Percentiles rank a stretch among this genome's conserved stretches.
Conservation (phyloP, 2,329 filamentous ascomycete species). For the Sarocladiaceae sp. region DNA sequence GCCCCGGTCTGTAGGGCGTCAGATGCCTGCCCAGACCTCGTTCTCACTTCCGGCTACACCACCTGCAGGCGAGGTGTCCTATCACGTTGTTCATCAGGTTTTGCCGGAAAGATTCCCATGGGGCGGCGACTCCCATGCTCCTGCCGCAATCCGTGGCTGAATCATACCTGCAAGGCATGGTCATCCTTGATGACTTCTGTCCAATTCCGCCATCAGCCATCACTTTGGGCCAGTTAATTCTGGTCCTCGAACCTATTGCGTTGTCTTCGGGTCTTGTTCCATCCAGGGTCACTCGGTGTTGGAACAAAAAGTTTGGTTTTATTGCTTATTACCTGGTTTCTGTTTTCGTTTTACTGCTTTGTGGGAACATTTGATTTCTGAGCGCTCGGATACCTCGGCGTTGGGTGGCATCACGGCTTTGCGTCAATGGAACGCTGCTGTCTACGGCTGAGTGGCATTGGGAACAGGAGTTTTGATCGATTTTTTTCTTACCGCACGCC, state of each 20-base stretch:
- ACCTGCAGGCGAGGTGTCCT: slow-evolving; percentile 42
- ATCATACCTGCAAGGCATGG: neutral
- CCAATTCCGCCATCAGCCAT: too few species aligned
- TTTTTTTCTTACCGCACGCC: neutral
- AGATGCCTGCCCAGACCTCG: slow-evolving; percentile 21
- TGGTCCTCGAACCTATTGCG: neutral
- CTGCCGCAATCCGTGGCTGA: slow-evolving; percentile 44
- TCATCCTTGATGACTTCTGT: too few species aligned
- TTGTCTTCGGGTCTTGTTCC: neutral
- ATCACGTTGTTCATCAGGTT: slow-evolving; percentile 33
- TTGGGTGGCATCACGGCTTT: neutral
- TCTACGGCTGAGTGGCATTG: slow-evolving; percentile 7
- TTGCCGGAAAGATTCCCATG: slow-evolving; percentile 41
- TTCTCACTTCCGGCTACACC: slow-evolving; percentile 35
- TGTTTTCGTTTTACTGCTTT: neutral
- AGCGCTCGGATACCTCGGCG: slow-evolving; percentile 9
- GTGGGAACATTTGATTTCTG: neutral
- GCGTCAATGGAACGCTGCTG: neutral
- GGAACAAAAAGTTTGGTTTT: slow-evolving; percentile 1
- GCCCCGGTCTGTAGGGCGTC: neutral
- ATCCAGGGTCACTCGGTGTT: neutral
- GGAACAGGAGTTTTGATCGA: slow-evolving; percentile 3
- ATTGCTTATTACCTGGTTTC: neutral
- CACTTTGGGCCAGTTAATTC: too few species aligned
- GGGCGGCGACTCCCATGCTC: slow-evolving; percentile 42